Evolutionary conservation across 306 rosid species (phyloP).

Genomic region (Quercus cerris): DNA sequence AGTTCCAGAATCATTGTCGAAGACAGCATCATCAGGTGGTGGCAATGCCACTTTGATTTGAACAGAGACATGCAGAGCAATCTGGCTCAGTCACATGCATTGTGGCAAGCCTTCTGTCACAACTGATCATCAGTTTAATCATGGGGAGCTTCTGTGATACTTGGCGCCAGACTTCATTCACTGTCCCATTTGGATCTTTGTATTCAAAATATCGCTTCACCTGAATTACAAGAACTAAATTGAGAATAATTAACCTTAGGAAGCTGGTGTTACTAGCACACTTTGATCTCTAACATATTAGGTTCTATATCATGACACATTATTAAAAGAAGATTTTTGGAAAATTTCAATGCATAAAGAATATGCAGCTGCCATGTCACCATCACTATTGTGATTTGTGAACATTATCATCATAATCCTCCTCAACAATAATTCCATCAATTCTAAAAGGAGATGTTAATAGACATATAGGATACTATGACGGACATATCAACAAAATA

Average conservation of each 20-base stretch:
- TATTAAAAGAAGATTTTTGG: background rate
- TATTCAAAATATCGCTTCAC: constrained; percentile 41
- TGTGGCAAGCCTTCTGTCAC: constrained; percentile 36
- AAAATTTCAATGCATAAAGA: background rate
- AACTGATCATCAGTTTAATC: constrained; percentile 42
- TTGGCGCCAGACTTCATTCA: constrained; percentile 51
- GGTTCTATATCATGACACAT: too few species aligned
- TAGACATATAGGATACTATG: too few species aligned
- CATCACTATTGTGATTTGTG: too few species aligned
- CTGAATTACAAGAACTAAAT: constrained; percentile 20
- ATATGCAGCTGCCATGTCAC: background rate
- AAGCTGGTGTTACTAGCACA: too few species aligned
- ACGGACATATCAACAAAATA: too few species aligned
- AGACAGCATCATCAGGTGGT: constrained; percentile 9
- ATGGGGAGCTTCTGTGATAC: constrained; percentile 40
- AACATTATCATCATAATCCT: too few species aligned
- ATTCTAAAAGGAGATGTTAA: too few species aligned
- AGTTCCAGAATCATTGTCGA: background rate
- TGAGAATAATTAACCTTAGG: background rate
- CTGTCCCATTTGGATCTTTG: constrained; percentile 30
- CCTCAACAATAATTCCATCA: too few species aligned
- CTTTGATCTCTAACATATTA: background rate
- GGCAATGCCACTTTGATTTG: constrained; percentile 29
- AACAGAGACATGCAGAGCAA: constrained; percentile 38
- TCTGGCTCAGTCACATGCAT: constrained; percentile 22